A percentile compares a stretch with the other conserved stretches of the same genome.
Conservation (phyloP, 2,329 filamentous ascomycete species). For the Calonectria naviculata region DNA sequence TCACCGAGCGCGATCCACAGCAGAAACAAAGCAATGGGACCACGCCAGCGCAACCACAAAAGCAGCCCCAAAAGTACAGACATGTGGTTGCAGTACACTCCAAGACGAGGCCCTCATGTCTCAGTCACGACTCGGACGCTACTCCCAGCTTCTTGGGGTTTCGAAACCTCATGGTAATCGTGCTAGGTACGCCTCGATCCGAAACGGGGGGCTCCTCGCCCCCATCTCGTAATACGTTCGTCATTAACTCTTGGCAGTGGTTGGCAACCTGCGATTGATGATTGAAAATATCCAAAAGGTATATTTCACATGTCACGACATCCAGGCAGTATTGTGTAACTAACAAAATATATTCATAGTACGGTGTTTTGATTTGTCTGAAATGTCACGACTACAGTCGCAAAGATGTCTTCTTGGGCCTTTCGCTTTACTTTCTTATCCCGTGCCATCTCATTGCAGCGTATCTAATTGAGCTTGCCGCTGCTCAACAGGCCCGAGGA, state of each 20-base stretch:
- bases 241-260: slow-evolving; percentile 66
- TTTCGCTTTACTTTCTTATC: slow-evolving; percentile 85
- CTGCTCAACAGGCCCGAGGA: slow-evolving; percentile 80
- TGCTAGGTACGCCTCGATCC: slow-evolving; percentile 71
- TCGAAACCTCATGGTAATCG: slow-evolving; percentile 94
- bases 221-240: slow-evolving; percentile 13
- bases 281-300: slow-evolving; percentile 98
- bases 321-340: background rate
- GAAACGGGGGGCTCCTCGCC: slow-evolving; percentile 21
- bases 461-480: slow-evolving; percentile 87
- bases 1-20: slow-evolving; percentile 39
- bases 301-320: slow-evolving; percentile 20
- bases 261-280: slow-evolving; percentile 92
- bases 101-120: slow-evolving; percentile 76
- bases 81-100: slow-evolving; percentile 92
- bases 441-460: slow-evolving; percentile 92
- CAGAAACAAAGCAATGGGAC: slow-evolving; percentile 35
- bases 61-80: slow-evolving; percentile 74
- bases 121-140: slow-evolving; percentile 83
- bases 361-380: slow-evolving; percentile 93
- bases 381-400: slow-evolving; percentile 88
- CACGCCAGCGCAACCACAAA: slow-evolving; percentile 33
- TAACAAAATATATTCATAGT: slow-evolving; percentile 62
- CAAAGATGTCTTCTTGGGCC: slow-evolving; percentile 80
- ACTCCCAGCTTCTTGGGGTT: slow-evolving; percentile 93